Conservation (phyloP, 1,139 yeast genomes). For the Yamadazyma oceani region DNA sequence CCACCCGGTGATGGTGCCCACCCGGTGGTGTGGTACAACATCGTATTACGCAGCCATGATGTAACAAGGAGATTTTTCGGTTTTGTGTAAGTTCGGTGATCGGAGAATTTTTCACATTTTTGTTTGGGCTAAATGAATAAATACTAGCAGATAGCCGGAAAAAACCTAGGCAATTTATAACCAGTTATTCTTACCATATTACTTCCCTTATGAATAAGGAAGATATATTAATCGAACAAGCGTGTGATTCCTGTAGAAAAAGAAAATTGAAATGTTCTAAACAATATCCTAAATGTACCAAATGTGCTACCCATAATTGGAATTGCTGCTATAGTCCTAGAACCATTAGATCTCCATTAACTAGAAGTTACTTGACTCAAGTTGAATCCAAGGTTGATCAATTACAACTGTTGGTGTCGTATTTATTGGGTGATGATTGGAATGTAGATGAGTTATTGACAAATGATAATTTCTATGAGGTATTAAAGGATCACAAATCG, state of each 20-base stretch:
- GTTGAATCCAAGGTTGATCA: constrained; percentile 65
- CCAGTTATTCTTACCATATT: too few relatives aligned
- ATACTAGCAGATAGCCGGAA: background rate
- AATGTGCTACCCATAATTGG: constrained; percentile 73
- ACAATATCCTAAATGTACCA: constrained; percentile 73
- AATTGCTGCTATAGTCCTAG: constrained; percentile 77
- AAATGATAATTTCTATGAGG: constrained; percentile 22
- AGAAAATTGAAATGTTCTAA: constrained; percentile 59
- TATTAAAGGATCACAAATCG: constrained; percentile 22
- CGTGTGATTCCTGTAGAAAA: constrained; percentile 61
- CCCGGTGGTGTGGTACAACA: too few relatives aligned
- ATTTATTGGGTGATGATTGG: constrained; percentile 29
- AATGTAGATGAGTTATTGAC: constrained; percentile 28
- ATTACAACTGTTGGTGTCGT: constrained; percentile 53
- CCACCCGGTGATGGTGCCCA: too few relatives aligned
- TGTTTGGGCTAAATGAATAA: background rate
- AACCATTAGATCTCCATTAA: constrained; percentile 74
- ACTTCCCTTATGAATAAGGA: constrained; percentile 1
- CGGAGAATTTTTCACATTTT: constrained; percentile 10
- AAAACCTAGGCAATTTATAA: too few relatives aligned
- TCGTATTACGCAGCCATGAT: constrained; percentile 1
- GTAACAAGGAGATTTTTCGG: background rate
- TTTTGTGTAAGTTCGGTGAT: constrained; percentile 13
- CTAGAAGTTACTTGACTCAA: constrained; percentile 75
- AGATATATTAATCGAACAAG: constrained; percentile 39